Evolutionary conservation across 2,329 filamentous ascomycete genomes (phyloP), one percentile per base, ranked within the genome.

Genomic region (Colletotrichum australisinense): DNA sequence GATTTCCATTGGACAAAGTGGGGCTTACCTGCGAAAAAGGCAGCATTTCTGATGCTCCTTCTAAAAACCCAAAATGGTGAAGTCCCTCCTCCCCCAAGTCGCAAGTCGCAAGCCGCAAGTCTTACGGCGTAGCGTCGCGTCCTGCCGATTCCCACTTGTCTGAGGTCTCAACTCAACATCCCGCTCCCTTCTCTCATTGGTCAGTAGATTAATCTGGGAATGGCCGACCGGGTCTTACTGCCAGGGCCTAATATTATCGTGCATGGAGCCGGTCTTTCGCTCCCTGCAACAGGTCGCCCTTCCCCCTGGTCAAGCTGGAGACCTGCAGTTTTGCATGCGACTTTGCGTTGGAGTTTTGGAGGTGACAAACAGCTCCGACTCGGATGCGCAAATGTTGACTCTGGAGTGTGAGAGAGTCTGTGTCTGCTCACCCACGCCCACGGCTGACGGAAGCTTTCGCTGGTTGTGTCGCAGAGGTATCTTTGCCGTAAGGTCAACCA

Each of bases 121-220:
- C 24, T 26, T 24, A 46, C 28, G 26, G 67, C 49, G 53, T 30
- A 70, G 62, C 53, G 62, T 66, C 67, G 28, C 28, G 30, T 53
- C 60, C 38, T 55, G 35, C 38, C 38, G 60, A 35, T 22, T 19
- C 60, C 60, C 59, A 16, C 53, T 6, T 56, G 59, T 73, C 70
- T 73, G 59, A 60, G 64, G 67, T 73, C 66, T 65, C 22, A 69
- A 65, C 66, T 60, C 58, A 64, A 55, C 67, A 16, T 35, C 67
- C 42, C 24, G 5, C n/a, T 19, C 35, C 12, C 26, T 16, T 32
- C 30, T 49, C 42, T 59, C 55, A 65, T 73, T 73, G 70, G 70
- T 16, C 35, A 46, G 24, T 4, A 3, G 9, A 42, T 42, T 16
- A 32, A n/a, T 12, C 59, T 22, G 70, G 58, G 53, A 70, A 73